Conservation (phyloP, 1,284 basidiomycete genomes). For the Porogramme epimiltina region DNA sequence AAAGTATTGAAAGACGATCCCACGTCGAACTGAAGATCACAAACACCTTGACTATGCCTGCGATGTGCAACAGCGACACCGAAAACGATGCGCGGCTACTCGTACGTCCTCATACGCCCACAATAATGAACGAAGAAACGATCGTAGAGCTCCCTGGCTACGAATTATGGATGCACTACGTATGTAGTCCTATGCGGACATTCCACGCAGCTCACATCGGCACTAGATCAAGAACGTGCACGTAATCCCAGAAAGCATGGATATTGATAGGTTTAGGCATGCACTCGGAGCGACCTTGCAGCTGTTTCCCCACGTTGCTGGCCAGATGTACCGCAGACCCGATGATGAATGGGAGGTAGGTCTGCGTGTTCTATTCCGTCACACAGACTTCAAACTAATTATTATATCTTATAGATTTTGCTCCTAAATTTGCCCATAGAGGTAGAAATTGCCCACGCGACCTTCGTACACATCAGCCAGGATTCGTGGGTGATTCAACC, state of each 20-base stretch:
- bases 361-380: background rate
- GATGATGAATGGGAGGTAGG: constrained; percentile 31
- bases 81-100: too few species aligned
- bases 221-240: constrained; percentile 33
- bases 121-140: background rate
- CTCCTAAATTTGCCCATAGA: constrained; percentile 12
- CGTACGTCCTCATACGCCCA: constrained; percentile 3
- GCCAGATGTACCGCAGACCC: constrained; percentile 19
- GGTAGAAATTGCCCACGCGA: constrained; percentile 3
- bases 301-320: constrained; percentile 31
- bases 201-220: background rate
- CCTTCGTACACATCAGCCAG: background rate
- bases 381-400: background rate
- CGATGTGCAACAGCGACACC: too few species aligned
- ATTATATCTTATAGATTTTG: background rate
- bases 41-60: too few species aligned
- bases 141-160: constrained; percentile 17
- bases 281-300: constrained; percentile 28
- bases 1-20: too few species aligned
- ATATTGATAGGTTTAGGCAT: constrained; percentile 23
- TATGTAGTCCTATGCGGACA: background rate
- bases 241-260: constrained; percentile 27
- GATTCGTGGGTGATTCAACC: constrained; percentile 30
- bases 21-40: too few species aligned
- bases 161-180: constrained; percentile 24